Evolutionary conservation across 2,329 filamentous ascomycete species (phyloP).

Genomic region (Purpureocillium lavendulum): DNA sequence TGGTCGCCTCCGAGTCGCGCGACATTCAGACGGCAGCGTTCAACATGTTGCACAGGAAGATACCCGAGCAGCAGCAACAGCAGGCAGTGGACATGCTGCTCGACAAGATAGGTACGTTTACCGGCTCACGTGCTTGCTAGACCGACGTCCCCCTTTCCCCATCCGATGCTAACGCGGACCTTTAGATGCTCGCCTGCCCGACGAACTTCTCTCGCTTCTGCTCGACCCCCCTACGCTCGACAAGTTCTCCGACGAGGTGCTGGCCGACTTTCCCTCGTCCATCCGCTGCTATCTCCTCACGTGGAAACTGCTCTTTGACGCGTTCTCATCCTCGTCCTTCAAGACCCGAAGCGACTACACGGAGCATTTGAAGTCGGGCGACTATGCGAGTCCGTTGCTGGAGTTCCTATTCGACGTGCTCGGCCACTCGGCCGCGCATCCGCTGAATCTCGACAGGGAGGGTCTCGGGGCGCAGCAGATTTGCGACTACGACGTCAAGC

Average conservation of each 20-base stretch:
- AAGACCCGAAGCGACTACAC: conserved; percentile 77
- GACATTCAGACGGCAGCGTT: conserved; percentile 76
- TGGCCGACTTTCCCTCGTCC: conserved; percentile 59
- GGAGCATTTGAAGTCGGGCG: conserved; percentile 66
- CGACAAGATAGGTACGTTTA: conserved; percentile 50
- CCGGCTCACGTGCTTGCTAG: too few relatives aligned
- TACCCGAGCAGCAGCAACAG: conserved; percentile 71
- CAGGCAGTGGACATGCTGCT: conserved; percentile 69
- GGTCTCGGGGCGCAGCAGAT: conserved; percentile 52
- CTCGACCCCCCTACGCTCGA: conserved; percentile 68
- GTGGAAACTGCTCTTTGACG: conserved; percentile 86
- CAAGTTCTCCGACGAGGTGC: conserved; percentile 55
- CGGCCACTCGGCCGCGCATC: conserved; percentile 65
- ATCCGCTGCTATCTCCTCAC: conserved; percentile 77
- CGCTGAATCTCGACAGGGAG: conserved; percentile 64
- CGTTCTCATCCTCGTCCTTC: conserved; percentile 69
- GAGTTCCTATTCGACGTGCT: conserved; percentile 79
- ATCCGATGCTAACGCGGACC: not conserved
- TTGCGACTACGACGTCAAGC: conserved; percentile 40
- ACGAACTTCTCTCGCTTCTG: conserved; percentile 77
- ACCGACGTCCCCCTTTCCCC: too few relatives aligned
- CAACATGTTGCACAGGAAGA: conserved; percentile 67
- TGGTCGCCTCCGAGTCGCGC: conserved; percentile 68
- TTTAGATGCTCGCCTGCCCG: conserved; percentile 60
- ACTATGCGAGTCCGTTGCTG: conserved; percentile 60